Conservation (phyloP, 257 asterid genomes). For the Primulina huaijiensis region DNA sequence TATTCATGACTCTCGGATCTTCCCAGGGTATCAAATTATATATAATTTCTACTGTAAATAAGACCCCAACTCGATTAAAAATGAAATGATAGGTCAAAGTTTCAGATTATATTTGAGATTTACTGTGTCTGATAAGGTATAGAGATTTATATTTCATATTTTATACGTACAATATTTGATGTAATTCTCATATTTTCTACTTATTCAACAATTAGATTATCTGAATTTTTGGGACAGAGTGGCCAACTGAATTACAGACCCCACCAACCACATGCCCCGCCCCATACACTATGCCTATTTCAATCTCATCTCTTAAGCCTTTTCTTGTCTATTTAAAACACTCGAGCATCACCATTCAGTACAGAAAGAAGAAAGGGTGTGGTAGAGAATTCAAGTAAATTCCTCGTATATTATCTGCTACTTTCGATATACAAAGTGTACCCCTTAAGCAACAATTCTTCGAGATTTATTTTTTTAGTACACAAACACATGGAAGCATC, state of each 20-base stretch:
- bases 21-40: too few relatives aligned
- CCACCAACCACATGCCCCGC: slow-evolving; percentile 62
- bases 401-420: not conserved
- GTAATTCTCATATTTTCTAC: too few relatives aligned
- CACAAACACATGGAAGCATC: slow-evolving; percentile 43
- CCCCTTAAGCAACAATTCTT: not conserved
- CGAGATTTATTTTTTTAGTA: not conserved
- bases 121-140: too few relatives aligned
- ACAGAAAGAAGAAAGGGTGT: not conserved
- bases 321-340: slow-evolving; percentile 40
- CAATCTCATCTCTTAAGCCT: slow-evolving; percentile 38
- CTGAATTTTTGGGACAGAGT: slow-evolving; percentile 36
- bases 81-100: too few relatives aligned
- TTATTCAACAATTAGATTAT: too few relatives aligned
- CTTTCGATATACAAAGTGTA: not conserved
- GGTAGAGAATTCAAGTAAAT: not conserved
- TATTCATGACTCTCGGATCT: too few relatives aligned
- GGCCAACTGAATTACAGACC: slow-evolving; percentile 47
- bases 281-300: slow-evolving; percentile 28
- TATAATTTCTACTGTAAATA: too few relatives aligned
- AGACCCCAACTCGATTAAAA: too few relatives aligned
- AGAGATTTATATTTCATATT: too few relatives aligned
- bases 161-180: too few relatives aligned
- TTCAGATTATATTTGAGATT: too few relatives aligned
- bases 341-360: slow-evolving; percentile 30